Evolutionary conservation across 345 rosid genomes (phyloP).

Genomic region (Hibiscus mutabilis): DNA sequence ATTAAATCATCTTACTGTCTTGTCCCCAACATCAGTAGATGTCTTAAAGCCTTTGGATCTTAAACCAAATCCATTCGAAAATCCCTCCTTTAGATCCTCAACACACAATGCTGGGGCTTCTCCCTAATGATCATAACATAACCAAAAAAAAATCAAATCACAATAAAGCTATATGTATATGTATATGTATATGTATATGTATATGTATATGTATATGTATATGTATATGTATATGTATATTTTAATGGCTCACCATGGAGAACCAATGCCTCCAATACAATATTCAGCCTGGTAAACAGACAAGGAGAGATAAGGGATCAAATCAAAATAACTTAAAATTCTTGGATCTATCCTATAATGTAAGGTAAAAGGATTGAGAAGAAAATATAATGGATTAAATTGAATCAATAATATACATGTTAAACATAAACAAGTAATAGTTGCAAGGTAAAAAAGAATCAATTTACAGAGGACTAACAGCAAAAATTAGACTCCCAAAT

Average conservation of each 20-base stretch:
- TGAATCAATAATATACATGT: too few species aligned
- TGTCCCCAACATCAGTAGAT: constrained; percentile 33
- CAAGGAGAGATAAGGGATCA: constrained; percentile 30
- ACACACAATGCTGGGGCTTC: constrained; percentile 61
- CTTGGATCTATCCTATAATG: constrained; percentile 27
- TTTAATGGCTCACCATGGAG: constrained; percentile 76
- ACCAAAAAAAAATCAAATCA: constrained; percentile 4
- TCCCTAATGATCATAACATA: constrained; percentile 41
- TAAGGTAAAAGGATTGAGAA: constrained; percentile 1
- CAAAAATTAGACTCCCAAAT: neutral
- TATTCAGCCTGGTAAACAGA: constrained; percentile 58
- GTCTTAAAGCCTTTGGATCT: constrained; percentile 40
- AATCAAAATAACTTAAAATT: constrained; percentile 18
- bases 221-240: neutral
- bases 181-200: neutral
- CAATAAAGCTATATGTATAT: neutral
- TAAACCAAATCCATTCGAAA: constrained; percentile 35
- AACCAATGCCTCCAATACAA: constrained; percentile 47
- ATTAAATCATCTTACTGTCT: constrained; percentile 40
- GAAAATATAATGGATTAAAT: neutral
- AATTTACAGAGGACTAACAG: neutral
- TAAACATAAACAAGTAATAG: too few species aligned
- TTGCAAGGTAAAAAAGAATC: too few species aligned
- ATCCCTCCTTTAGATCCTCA: constrained; percentile 34
- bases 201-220: neutral